A percentile compares a stretch with the other conserved stretches of the same genome.
These are phyloP conservation scores for Emergomyces pasteurianus DNA, from an alignment of 2,329 filamentous ascomycete species.

Conservation along the genomic window DNA sequence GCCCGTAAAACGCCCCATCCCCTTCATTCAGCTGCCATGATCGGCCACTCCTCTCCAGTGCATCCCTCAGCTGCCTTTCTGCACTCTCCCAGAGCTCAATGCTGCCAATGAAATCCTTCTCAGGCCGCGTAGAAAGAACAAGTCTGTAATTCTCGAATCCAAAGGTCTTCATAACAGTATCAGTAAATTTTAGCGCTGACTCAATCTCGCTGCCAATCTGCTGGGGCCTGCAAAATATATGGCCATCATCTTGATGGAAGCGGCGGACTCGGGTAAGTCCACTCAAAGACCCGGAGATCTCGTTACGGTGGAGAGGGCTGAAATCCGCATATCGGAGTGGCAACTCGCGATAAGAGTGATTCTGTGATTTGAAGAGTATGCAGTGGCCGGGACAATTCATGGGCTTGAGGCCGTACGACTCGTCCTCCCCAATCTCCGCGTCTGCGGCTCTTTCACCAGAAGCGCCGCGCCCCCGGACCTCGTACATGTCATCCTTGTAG, in stretches of 20 bases:
- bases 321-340: conserved; percentile 81
- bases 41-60: conserved; percentile 51
- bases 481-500: conserved; percentile 87
- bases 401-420: conserved; percentile 73
- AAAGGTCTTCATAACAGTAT: conserved; percentile 58
- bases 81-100: conserved; percentile 57
- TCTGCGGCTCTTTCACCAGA: conserved; percentile 29
- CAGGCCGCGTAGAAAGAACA: conserved; percentile 65
- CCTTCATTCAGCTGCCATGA: conserved; percentile 65
- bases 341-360: conserved; percentile 65
- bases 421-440: conserved; percentile 44
- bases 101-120: conserved; percentile 65
- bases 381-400: conserved; percentile 93
- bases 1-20: conserved; percentile 82
- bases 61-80: conserved; percentile 52
- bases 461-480: conserved; percentile 48
- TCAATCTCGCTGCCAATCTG: conserved; percentile 67
- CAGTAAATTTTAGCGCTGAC: conserved; percentile 61
- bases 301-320: conserved; percentile 74
- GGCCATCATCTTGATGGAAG: conserved; percentile 84
- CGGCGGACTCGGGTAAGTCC: conserved; percentile 73
- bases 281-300: conserved; percentile 67
- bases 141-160: conserved; percentile 61
- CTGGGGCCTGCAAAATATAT: conserved; percentile 73
- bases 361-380: conserved; percentile 63